phyloP scores from a whole-genome alignment of 108 stramenopile genomes.

The Discostella stelligeroides region DNA sequence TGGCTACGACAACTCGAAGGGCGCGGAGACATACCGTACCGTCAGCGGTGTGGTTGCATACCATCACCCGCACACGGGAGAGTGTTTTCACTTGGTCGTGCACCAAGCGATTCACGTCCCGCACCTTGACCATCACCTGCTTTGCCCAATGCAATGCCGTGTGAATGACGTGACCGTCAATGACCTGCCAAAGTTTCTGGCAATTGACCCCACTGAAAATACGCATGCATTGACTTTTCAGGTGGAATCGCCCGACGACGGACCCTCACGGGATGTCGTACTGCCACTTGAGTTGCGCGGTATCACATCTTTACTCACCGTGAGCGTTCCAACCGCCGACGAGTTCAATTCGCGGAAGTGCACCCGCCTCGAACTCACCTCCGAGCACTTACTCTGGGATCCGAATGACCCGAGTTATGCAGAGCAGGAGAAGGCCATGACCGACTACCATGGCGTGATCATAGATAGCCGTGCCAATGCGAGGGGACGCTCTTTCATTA shows the following conservation, averaged over 20 bases:
- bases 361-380: no score
- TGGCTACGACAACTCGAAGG: neutral
- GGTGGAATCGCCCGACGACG: neutral
- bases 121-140: constrained; percentile 25
- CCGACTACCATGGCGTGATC: no score
- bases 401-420: no score
- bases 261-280: neutral
- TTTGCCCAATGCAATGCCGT: constrained; percentile 38
- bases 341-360: neutral
- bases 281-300: neutral
- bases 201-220: neutral
- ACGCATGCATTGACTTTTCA: constrained; percentile 13
- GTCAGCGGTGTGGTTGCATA: constrained; percentile 8
- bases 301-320: neutral
- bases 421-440: no score
- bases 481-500: neutral
- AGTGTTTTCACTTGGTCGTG: neutral
- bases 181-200: constrained; percentile 17
- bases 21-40: neutral
- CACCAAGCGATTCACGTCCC: constrained; percentile 24
- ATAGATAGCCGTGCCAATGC: no score
- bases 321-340: neutral
- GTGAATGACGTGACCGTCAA: constrained; percentile 17
- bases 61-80: neutral
- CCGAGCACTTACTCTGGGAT: no score